Evolutionary conservation across 1,284 basidiomycete species (phyloP).

Genomic region (Xerocomus minutiporus): DNA sequence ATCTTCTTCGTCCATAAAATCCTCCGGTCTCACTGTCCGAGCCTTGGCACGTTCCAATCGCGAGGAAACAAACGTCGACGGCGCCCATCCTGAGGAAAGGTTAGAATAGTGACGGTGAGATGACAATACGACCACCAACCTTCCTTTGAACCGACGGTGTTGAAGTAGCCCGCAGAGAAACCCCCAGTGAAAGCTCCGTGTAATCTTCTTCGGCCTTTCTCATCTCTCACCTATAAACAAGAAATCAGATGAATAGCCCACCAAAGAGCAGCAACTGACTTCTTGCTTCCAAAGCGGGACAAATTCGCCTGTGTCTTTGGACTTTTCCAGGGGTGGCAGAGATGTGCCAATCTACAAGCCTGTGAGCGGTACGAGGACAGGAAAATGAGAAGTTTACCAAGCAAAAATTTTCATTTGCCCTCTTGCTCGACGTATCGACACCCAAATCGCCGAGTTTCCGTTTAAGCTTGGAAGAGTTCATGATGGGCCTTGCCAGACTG

Average conservation of each 20-base stretch:
- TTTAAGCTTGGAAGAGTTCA: conserved; percentile 58
- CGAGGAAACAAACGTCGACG: conserved; percentile 87
- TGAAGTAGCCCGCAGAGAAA: conserved; percentile 97
- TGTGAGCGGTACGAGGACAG: conserved; percentile 4
- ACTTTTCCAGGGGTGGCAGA: conserved; percentile 82
- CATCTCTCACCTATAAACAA: conserved; percentile 74
- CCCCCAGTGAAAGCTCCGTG: conserved; percentile 99
- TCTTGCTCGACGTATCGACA: conserved; percentile 62
- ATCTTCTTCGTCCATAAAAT: conserved; percentile 99
- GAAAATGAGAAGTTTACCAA: conserved; percentile 47
- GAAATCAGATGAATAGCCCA: conserved; percentile 21
- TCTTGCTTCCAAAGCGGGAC: conserved; percentile 98
- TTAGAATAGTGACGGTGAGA: not conserved
- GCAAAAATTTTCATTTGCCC: conserved; percentile 84
- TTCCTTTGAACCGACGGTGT: conserved; percentile 93
- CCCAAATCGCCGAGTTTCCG: conserved; percentile 79
- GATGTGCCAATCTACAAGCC: conserved; percentile 79
- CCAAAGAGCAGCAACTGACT: conserved; percentile 39
- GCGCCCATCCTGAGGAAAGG: conserved; percentile 77
- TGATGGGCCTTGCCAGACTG: conserved; percentile 18
- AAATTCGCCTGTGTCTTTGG: conserved; percentile 87
- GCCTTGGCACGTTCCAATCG: conserved; percentile 68
- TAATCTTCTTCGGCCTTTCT: conserved; percentile 86
- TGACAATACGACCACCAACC: conserved; percentile 42
- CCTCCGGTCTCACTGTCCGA: conserved; percentile 65